A percentile compares a stretch with the other conserved stretches of the same genome.
Evolutionary conservation across 441 rosid genomes (phyloP).

Genomic region (Codiaeum variegatum): DNA sequence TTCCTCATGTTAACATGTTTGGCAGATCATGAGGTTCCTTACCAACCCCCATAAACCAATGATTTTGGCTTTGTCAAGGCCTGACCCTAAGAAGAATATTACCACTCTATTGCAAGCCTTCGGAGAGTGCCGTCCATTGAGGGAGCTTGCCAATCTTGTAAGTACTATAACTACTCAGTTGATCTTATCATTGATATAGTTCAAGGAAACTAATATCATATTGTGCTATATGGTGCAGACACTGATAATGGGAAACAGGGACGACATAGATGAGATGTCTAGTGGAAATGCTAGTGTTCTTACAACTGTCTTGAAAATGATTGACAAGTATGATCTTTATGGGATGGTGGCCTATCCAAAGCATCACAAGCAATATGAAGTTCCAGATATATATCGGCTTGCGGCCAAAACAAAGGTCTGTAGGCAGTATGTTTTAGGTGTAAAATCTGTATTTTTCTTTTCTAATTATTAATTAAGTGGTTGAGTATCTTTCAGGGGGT

Average conservation of each 20-base stretch:
- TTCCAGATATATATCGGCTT: slow-evolving; percentile 89
- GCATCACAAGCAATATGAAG: slow-evolving; percentile 95
- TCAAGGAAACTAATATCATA: slow-evolving; percentile 8
- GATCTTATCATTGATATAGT: not conserved
- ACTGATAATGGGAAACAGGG: slow-evolving; percentile 94
- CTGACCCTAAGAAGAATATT: slow-evolving; percentile 94
- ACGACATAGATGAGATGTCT: slow-evolving; percentile 82
- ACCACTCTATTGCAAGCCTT: slow-evolving; percentile 91
- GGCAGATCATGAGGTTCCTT: slow-evolving; percentile 83
- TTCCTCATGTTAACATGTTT: slow-evolving; percentile 18
- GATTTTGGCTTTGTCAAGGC: slow-evolving; percentile 93
- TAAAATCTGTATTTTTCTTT: slow-evolving; percentile 11
- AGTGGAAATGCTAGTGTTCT: slow-evolving; percentile 81
- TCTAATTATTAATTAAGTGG: slow-evolving; percentile 10
- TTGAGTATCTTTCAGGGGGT: slow-evolving; percentile 57
- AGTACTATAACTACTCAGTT: slow-evolving; percentile 18
- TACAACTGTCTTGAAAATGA: slow-evolving; percentile 74
- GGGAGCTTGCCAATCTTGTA: slow-evolving; percentile 97
- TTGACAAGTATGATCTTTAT: slow-evolving; percentile 91
- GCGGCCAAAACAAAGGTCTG: slow-evolving; percentile 84
- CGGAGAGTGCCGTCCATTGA: slow-evolving; percentile 84
- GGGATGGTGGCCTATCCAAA: slow-evolving; percentile 94
- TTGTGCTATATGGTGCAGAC: slow-evolving; percentile 40
- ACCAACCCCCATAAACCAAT: slow-evolving; percentile 95
- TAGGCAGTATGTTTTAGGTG: slow-evolving; percentile 10